Percentiles rank a stretch among this genome's conserved stretches.
Conservation (phyloP, 2,329 filamentous ascomycete species). For the Phialocephala subalpina region DNA sequence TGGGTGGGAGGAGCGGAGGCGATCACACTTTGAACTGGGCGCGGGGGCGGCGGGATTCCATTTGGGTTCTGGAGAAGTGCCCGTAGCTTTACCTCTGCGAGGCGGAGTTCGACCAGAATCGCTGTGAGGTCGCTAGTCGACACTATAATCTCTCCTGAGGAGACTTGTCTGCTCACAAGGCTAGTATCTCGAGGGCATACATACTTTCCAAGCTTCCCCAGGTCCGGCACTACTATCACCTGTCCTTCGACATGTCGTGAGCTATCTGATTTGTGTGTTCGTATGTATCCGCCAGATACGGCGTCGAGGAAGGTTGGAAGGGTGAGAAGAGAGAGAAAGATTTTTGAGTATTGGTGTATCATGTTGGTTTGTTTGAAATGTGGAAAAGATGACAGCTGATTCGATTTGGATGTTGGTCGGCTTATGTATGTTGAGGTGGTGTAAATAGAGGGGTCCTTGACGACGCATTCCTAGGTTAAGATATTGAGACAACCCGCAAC, state of each 20-base stretch:
- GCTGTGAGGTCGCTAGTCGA: conserved; percentile 17
- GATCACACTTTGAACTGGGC: too few relatives aligned
- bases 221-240: conserved; percentile 10
- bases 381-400: neutral
- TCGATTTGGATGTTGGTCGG: neutral
- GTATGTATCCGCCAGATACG: conserved; percentile 15
- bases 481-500: neutral
- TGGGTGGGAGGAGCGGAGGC: too few relatives aligned
- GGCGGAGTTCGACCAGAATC: conserved; percentile 18
- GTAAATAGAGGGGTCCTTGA: conserved; percentile 19
- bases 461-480: conserved; percentile 17
- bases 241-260: neutral
- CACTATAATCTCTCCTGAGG: conserved; percentile 13
- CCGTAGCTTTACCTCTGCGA: conserved; percentile 14
- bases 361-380: conserved; percentile 5
- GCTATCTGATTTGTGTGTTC: conserved; percentile 7
- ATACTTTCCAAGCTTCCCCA: conserved; percentile 26
- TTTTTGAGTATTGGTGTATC: conserved; percentile 2
- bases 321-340: conserved; percentile 16
- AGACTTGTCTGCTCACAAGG: conserved; percentile 19
- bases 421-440: neutral
- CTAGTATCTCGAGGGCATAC: conserved; percentile 29
- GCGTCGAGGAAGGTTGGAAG: conserved; percentile 13
- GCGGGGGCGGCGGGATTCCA: neutral
- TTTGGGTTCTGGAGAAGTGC: neutral